Evolutionary conservation across 108 stramenopile genomes (phyloP).

Genomic region (Schizochytrium sp.): DNA sequence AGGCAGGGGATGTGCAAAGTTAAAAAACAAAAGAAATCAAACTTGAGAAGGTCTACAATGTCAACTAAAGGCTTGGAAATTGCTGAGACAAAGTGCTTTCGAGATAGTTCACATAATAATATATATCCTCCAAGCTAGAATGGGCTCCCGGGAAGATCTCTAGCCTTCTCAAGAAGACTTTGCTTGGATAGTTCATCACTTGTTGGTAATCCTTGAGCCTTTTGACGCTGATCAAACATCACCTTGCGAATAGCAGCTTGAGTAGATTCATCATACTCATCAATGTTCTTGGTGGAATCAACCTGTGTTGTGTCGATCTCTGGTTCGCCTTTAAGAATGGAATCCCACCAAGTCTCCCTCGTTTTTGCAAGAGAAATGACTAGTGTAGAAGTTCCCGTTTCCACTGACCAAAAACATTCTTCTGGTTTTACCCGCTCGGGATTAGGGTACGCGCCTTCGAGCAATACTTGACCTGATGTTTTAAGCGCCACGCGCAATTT

Average conservation of each 20-base stretch:
- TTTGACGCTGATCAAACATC: conserved; percentile 76
- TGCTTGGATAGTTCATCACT: conserved; percentile 68
- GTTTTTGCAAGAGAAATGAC: conserved; percentile 73
- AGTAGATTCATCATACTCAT: conserved; percentile 76
- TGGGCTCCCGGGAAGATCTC: conserved; percentile 68
- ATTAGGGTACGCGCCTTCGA: conserved; percentile 64
- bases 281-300: conserved; percentile 69
- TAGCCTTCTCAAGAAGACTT: conserved; percentile 67
- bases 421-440: conserved; percentile 62
- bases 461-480: conserved; percentile 46
- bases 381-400: conserved; percentile 31
- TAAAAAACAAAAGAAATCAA: too few relatives aligned
- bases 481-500: conserved; percentile 58
- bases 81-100: too few relatives aligned
- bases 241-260: conserved; percentile 75
- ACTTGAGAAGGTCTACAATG: too few relatives aligned
- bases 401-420: conserved; percentile 71
- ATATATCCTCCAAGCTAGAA: conserved; percentile 5
- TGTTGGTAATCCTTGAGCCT: conserved; percentile 70
- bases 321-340: conserved; percentile 71
- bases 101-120: too few relatives aligned
- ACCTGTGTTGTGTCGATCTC: conserved; percentile 76
- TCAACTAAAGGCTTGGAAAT: too few relatives aligned
- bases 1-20: too few relatives aligned
- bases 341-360: conserved; percentile 74